Base-by-base conservation (phyloP, 2,329 filamentous ascomycete genomes). In the Aureobasidium sp. region DNA sequence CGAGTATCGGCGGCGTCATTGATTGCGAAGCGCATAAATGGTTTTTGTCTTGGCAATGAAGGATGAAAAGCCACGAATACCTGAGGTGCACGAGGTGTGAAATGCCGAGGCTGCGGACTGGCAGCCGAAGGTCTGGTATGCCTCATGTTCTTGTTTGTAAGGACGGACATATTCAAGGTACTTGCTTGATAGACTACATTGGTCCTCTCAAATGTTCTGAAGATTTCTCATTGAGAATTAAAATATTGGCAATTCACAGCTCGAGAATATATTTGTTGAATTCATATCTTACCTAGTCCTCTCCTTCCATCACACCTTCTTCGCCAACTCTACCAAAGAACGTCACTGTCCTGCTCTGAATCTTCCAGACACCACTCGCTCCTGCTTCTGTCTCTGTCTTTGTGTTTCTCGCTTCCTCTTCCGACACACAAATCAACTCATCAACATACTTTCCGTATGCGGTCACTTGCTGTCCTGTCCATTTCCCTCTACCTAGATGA, bases 381-480 rank as follows among this genome's bases (percentile, higher is more conserved):
- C 75, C 75, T 29, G 67, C 61, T 20, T 61, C 75, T 27, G 66
- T 52, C n/a, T 61, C 75, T 27, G 66, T 52, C n/a, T 61, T 52
- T 29, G 9, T 17, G 3, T 42, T 22, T 20, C 8, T 20, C 12
- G 11, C 42, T 7, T 67, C 56, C 27, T 64, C 66, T 22, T 66
- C 65, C n/a, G 45, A 29, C 25, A 70, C 56, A 31, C 71, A 65
- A 1, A 75, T 67, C 9, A 78, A 64, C 41, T 72, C 68, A 63
- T 78, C 77, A 4, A 71, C 65, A 61, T 78, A 78, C 60, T 68
- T 74, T 11, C 76, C 76, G 62, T 75, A 78, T 17, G 76, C 76
- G 29, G 73, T 75, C 2, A 77, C 69, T 42, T 73, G 68, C 64
- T 75, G 70, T 2, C 75, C 76, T 45, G 71, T 68, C 67, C 77